Evolutionary conservation across 495 filamentous ascomycete species (phyloP), one percentile per base, ranked within the genome.

Genomic region (Parachaetomium inaequale): DNA sequence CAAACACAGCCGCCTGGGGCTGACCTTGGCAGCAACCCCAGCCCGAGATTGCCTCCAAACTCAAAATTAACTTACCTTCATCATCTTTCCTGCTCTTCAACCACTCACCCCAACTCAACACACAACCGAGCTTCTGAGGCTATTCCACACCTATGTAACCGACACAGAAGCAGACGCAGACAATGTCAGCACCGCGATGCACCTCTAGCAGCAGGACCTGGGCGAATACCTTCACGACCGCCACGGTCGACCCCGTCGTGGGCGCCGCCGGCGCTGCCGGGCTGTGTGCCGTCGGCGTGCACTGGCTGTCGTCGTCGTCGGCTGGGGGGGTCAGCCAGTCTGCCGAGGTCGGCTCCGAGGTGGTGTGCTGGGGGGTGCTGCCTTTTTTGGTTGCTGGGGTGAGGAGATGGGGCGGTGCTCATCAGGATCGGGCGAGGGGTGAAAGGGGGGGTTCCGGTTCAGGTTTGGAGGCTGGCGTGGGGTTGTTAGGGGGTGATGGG

Each of bases 291-390:
- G 29, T 38, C 2, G 14, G n/a, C 19, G n/a, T 6, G 0, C 28
- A 14, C 17, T 14, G 11, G 8, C 21, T 55, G 19, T 0, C 3
- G 14, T 4, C 4, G 17, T 7, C 29, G 36, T 23, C 36, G n/a
- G 21, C 1, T 34, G 32, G 32, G 5, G 32, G 32, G 5, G n/a
- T 23, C n/a, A 17, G 42, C 25, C 40, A 28, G 28, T 15, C 40
- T 0, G 59, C 12, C 6, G 31, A 56, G 29, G 1, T 56, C 10
- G 19, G 1, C 0, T 55, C 59, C 5, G 59, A 62, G 51, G 42
- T 31, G n/a, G 17, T 56, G 0, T 36, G 59, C 42, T 62, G 59
- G 59, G 52, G 10, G 6, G 0, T 62, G 11, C 14, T 62, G 26
- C 7, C 52, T 3, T 0, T 29, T 3, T 15, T 62, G 26, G n/a